A percentile compares a stretch with the other conserved stretches of the same genome.
Evolutionary conservation across 164 flowering plant species (phyloP).

Genomic region (Brasenia schreberi): DNA sequence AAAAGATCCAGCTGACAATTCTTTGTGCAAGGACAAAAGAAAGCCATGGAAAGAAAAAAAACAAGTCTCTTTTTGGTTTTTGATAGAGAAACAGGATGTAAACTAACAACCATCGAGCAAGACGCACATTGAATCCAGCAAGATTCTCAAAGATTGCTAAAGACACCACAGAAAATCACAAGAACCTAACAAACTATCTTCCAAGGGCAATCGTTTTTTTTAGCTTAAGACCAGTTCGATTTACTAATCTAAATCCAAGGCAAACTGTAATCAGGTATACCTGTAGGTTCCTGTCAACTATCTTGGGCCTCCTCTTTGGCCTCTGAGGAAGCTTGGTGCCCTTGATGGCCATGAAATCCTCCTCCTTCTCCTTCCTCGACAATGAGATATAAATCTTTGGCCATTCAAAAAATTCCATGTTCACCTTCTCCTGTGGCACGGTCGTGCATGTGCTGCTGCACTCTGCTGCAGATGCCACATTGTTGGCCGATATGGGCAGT

Average conservation of each 20-base stretch:
- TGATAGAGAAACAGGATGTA: no score
- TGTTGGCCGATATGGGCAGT: not conserved
- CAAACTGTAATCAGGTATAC: slow-evolving; percentile 14
- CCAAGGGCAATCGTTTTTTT: no score
- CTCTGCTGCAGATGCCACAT: not conserved
- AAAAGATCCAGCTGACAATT: no score
- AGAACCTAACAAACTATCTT: not conserved
- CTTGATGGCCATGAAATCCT: slow-evolving; percentile 63
- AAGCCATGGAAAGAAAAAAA: no score
- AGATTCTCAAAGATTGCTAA: no score
- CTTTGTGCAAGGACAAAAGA: no score
- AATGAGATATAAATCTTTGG: slow-evolving; percentile 44
- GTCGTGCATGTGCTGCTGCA: not conserved
- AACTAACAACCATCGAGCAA: no score
- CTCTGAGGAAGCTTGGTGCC: slow-evolving; percentile 74
- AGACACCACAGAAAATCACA: not conserved
- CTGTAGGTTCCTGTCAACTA: slow-evolving; percentile 42
- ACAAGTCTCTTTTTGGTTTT: no score
- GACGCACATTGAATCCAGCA: no score
- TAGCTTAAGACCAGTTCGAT: no score
- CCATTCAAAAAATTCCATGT: slow-evolving; percentile 31
- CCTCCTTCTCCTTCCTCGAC: slow-evolving; percentile 73
- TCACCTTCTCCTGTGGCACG: slow-evolving; percentile 15
- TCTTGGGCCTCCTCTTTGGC: slow-evolving; percentile 67
- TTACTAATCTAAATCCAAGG: no score